These are phyloP conservation scores for Litchi chinensis DNA, from an alignment of 345 rosid species.

Conservation along the genomic window DNA sequence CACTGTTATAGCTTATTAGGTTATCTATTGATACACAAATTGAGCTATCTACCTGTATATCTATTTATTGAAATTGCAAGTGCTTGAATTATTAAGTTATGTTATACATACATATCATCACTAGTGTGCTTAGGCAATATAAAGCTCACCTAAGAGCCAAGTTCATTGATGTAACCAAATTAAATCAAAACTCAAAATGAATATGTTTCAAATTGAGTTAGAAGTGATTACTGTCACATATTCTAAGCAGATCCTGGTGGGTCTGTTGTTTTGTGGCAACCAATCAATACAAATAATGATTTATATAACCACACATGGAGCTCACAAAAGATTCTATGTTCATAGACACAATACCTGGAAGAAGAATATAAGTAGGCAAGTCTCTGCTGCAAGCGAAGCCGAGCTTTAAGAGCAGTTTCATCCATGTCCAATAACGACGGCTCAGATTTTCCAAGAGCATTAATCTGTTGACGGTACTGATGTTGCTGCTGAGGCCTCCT, in stretches of 20 bases:
- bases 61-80: no score
- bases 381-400: constrained; percentile 18
- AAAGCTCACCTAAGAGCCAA: no score
- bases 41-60: no score
- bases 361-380: constrained; percentile 4
- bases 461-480: neutral
- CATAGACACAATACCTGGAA: constrained; percentile 9
- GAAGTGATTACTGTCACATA: neutral
- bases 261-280: neutral
- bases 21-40: no score
- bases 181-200: neutral
- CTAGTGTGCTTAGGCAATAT: neutral
- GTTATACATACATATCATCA: neutral
- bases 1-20: no score
- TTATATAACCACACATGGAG: no score
- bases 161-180: neutral
- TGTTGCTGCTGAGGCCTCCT: neutral
- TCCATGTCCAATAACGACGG: neutral
- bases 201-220: neutral
- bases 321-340: no score
- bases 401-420: constrained; percentile 22
- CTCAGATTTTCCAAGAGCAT: neutral
- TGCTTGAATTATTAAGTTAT: no score
- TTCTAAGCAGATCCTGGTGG: neutral
- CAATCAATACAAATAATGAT: no score